Evolutionary conservation across 148 eudicot genomes (phyloP), one percentile per base, ranked within the genome.

Genomic region (Limonium bicolor): DNA sequence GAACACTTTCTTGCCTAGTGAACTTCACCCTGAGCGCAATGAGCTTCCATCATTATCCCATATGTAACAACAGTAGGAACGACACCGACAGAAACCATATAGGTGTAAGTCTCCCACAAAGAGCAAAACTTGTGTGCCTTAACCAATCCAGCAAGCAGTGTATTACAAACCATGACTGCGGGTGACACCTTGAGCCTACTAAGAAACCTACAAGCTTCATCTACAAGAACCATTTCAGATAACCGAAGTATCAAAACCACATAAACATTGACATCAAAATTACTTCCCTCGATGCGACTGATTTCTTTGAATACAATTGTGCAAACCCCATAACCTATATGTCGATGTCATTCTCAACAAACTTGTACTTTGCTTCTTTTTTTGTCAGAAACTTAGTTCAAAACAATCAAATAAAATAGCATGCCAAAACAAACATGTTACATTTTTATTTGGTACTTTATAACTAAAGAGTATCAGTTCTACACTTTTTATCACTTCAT

Each of bases 191-290:
- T 69, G 12, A 72, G 54, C 44, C 77, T 74, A 6, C 26, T 21
- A 41, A 66, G 77, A 41, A 83, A 82, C 85, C 94, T 82, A 63
- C 94, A 87, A 6, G 83, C 94, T 57, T 87, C 90, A 30, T 83
- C 82, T 0, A 74, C 60, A 20, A 76, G 56, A 58, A 90, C 81
- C 76, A 69, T 45, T 22, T 76, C 80, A 34, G 68, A 69, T 35
- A 87, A 67, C 29, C 68, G 82, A 32, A 66, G 66, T 5, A 79
- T 67, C 36, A 83, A 55, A 48, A n/a, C n/a, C n/a, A n/a, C n/a
- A n/a, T n/a, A n/a, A n/a, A n/a, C n/a, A n/a, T n/a, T n/a, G n/a
- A n/a, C n/a, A n/a, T n/a, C n/a, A n/a, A n/a, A n/a, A n/a, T n/a
- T n/a, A n/a, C n/a, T n/a, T n/a, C n/a, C n/a, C n/a, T n/a, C n/a